Evolutionary conservation across 2,329 filamentous ascomycete species (phyloP).

Genomic region (Endothia cerciana): DNA sequence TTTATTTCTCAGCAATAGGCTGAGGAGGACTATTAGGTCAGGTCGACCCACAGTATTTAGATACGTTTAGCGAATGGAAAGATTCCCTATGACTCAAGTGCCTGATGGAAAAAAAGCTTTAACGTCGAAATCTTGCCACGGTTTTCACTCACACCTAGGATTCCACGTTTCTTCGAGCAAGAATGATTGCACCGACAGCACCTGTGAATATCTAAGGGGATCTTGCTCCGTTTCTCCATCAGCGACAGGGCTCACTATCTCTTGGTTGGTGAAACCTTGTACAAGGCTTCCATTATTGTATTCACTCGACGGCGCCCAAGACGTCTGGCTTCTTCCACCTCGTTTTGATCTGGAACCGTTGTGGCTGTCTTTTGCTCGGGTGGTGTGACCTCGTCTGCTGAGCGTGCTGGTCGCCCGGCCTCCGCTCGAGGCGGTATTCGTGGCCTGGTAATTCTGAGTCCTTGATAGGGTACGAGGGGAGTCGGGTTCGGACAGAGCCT

Average conservation of each 20-base stretch:
- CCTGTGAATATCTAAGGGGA: conserved; percentile 6
- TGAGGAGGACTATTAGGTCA: too few relatives aligned
- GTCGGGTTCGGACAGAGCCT: background rate
- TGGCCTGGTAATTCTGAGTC: background rate
- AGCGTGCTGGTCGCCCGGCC: background rate
- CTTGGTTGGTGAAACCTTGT: conserved; percentile 2
- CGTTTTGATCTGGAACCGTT: background rate
- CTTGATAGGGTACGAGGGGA: background rate
- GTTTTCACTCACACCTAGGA: background rate
- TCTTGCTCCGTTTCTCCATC: background rate
- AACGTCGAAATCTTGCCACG: background rate
- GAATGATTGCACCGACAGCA: conserved; percentile 4
- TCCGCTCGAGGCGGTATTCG: background rate
- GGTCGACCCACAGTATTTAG: too few relatives aligned
- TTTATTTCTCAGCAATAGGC: too few relatives aligned
- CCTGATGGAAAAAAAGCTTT: background rate
- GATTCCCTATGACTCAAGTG: background rate
- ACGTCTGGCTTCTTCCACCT: background rate
- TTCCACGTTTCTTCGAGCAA: conserved; percentile 3
- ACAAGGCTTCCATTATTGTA: background rate
- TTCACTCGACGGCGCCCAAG: background rate
- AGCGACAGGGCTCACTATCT: background rate
- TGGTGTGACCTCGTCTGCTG: background rate
- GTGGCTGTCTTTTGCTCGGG: background rate
- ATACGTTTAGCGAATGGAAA: background rate